phyloP scores from a whole-genome alignment of 306 rosid genomes.

The Quercus glauca region DNA sequence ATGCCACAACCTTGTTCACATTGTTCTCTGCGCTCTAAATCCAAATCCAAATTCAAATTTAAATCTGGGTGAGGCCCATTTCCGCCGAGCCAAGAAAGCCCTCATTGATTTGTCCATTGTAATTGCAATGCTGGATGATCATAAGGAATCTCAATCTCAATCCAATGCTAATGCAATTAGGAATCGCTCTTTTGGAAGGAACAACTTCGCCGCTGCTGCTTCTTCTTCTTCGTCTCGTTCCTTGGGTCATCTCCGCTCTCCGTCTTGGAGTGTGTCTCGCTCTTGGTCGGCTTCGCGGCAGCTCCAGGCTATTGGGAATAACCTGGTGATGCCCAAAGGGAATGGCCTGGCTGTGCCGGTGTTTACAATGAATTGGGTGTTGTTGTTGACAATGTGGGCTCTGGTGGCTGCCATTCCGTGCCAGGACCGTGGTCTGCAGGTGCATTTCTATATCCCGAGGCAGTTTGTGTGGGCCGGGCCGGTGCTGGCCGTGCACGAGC shows the following conservation, averaged over 20 bases:
- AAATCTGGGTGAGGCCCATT: conserved; percentile 73
- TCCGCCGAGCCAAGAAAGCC: conserved; percentile 84
- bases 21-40: conserved; percentile 64
- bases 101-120: conserved; percentile 70
- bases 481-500: conserved; percentile 58
- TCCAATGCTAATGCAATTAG: conserved; percentile 36
- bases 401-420: conserved; percentile 97
- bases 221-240: too few species aligned
- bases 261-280: conserved; percentile 89
- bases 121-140: conserved; percentile 74
- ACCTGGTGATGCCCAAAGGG: conserved; percentile 28
- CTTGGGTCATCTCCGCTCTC: conserved; percentile 59
- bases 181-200: conserved; percentile 82
- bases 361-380: conserved; percentile 53
- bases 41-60: conserved; percentile 41
- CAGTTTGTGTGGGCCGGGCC: conserved; percentile 69
- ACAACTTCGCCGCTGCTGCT: conserved; percentile 7
- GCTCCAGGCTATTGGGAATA: conserved; percentile 75
- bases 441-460: conserved; percentile 56
- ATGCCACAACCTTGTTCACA: conserved; percentile 76
- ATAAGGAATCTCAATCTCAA: conserved; percentile 36
- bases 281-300: conserved; percentile 93
- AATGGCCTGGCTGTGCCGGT: conserved; percentile 60
- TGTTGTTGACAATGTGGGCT: conserved; percentile 81
- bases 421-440: conserved; percentile 84